Percentiles rank a stretch among this genome's conserved stretches.
phyloP scores from a whole-genome alignment of 202 grass and related monocot species.

The Zoysia matrella region DNA sequence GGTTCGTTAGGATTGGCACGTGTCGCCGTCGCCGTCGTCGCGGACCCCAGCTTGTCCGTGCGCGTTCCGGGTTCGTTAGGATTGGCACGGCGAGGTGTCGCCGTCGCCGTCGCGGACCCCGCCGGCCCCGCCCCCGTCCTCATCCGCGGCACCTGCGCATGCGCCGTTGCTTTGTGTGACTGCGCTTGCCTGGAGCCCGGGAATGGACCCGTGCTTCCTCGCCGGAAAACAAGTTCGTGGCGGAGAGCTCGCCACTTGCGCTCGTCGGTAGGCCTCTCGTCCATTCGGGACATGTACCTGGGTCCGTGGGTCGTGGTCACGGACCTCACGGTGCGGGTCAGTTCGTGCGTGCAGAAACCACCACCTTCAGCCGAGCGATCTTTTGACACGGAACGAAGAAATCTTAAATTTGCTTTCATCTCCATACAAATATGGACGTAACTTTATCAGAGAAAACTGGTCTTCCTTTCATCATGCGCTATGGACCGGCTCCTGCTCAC shows the following conservation, averaged over 20 bases:
- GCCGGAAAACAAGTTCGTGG: background rate
- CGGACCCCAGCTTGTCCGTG: background rate
- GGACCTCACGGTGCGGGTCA: too few relatives aligned
- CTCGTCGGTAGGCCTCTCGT: background rate
- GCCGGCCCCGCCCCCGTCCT: background rate
- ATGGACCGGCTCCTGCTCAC: too few relatives aligned
- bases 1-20: slow-evolving; percentile 27
- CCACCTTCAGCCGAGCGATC: too few relatives aligned
- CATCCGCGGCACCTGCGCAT: background rate
- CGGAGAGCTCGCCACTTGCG: background rate
- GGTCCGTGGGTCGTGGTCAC: too few relatives aligned
- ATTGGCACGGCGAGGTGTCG: slow-evolving; percentile 20
- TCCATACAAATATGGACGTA: too few relatives aligned
- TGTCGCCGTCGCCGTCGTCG: slow-evolving; percentile 8
- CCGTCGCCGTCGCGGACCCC: background rate
- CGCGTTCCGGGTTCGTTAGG: slow-evolving; percentile 11
- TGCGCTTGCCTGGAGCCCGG: background rate
- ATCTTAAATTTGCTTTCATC: too few relatives aligned
- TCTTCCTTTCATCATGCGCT: too few relatives aligned
- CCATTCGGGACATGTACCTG: too few relatives aligned
- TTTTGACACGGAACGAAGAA: too few relatives aligned
- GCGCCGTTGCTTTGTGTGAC: background rate
- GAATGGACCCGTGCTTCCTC: background rate
- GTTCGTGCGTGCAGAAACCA: too few relatives aligned
- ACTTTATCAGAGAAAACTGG: too few relatives aligned